phyloP scores from a whole-genome alignment of 208 protist genomes.

The Leishmania lainsoni region DNA sequence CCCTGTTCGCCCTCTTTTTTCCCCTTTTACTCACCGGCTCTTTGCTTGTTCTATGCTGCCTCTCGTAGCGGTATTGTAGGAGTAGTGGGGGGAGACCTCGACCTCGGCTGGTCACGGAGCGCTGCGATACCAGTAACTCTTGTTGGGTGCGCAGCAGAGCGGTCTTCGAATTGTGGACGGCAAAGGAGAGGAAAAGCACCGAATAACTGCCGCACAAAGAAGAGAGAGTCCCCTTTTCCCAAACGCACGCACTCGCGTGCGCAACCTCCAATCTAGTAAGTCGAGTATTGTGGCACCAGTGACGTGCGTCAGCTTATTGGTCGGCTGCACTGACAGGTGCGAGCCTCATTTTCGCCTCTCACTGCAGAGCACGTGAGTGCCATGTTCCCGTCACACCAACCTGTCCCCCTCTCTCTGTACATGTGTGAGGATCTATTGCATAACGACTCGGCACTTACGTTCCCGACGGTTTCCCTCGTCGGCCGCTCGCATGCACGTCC shows the following conservation, averaged over 20 bases:
- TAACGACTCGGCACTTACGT: not conserved
- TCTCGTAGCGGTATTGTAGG: not conserved
- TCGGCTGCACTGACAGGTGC: not conserved
- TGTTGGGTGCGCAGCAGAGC: not conserved
- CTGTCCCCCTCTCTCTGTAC: not conserved
- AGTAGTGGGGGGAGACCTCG: not conserved
- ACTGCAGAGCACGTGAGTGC: not conserved
- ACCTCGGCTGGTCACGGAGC: not conserved
- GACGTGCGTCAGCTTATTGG: not conserved
- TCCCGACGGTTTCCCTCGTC: not conserved
- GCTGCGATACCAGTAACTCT: not conserved
- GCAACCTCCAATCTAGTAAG: not conserved
- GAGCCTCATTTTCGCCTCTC: not conserved
- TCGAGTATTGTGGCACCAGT: not conserved
- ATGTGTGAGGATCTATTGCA: not conserved
- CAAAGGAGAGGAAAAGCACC: not conserved
- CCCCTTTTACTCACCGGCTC: not conserved
- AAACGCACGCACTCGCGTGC: not conserved
- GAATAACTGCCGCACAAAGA: too few relatives aligned
- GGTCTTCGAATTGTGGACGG: not conserved
- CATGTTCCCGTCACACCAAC: not conserved
- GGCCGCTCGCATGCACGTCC: not conserved
- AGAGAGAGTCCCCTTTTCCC: not conserved
- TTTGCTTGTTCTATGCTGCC: not conserved
- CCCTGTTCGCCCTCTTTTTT: not conserved